These are phyloP conservation scores for Pseudevernia furfuracea DNA, from an alignment of 495 filamentous ascomycete genomes.

Conservation along the genomic window DNA sequence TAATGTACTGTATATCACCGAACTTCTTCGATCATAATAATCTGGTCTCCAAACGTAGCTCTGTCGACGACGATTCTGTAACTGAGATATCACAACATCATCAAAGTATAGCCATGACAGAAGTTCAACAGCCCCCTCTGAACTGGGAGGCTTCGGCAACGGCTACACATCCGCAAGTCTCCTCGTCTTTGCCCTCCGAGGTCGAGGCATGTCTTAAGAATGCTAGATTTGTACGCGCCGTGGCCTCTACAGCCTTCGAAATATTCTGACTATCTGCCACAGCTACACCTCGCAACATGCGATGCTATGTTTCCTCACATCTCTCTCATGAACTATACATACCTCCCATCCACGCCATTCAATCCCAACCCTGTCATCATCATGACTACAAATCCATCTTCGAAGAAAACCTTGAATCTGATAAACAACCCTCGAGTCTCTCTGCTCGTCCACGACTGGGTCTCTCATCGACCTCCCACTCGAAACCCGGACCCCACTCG, in stretches of 20 bases:
- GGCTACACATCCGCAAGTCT: conserved; percentile 60
- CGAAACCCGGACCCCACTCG: conserved; percentile 49
- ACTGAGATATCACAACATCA: background rate
- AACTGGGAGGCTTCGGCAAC: conserved; percentile 69
- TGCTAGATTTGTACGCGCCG: conserved; percentile 70
- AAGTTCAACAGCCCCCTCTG: conserved; percentile 48
- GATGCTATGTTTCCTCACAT: conserved; percentile 78
- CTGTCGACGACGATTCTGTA: background rate
- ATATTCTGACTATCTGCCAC: conserved; percentile 7
- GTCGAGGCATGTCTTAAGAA: conserved; percentile 89
- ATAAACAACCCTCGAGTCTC: conserved; percentile 82
- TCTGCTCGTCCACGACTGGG: conserved; percentile 97
- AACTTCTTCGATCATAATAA: background rate
- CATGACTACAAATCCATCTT: conserved; percentile 87
- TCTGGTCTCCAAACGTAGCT: background rate
- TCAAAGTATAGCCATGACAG: conserved; percentile 33
- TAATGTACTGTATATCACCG: background rate
- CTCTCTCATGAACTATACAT: conserved; percentile 98
- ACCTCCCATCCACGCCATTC: conserved; percentile 77
- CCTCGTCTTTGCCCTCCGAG: conserved; percentile 64
- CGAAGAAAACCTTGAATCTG: conserved; percentile 83
- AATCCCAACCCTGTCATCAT: conserved; percentile 67
- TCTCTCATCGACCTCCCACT: conserved; percentile 84
- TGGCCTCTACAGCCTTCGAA: background rate
- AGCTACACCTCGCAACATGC: conserved; percentile 95